Percentiles rank a stretch among this genome's conserved stretches.
Evolutionary conservation across 2,329 filamentous ascomycete species (phyloP).

Genomic region (Hypoxylon rubiginosum): DNA sequence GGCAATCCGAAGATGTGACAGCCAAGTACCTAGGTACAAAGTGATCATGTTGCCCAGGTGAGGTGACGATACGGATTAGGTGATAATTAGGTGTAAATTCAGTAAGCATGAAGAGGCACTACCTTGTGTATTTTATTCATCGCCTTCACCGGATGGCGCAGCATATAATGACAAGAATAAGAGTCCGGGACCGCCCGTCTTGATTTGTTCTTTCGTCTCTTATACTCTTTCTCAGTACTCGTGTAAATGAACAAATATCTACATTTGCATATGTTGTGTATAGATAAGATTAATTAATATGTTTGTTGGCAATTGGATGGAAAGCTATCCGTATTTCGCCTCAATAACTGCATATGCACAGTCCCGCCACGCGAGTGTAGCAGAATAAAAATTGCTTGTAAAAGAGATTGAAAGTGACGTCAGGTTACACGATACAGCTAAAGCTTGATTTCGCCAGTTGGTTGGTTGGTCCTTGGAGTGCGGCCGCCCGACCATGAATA

Average conservation of each 20-base stretch:
- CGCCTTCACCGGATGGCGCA: conserved; percentile 37
- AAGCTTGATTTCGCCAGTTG: conserved; percentile 40
- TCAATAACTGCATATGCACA: neutral
- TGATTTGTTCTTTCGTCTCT: conserved; percentile 1
- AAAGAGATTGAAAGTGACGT: conserved; percentile 29
- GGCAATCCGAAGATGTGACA: neutral
- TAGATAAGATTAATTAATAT: neutral
- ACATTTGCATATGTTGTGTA: neutral
- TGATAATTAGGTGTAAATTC: conserved; percentile 16
- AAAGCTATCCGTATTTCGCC: neutral
- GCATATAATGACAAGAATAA: conserved; percentile 1
- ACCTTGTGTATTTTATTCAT: conserved; percentile 19
- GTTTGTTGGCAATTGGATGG: neutral
- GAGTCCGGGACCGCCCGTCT: neutral
- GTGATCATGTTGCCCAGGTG: neutral
- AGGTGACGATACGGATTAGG: neutral
- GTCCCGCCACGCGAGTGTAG: neutral
- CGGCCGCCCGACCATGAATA: conserved; percentile 16
- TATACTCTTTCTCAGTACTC: neutral
- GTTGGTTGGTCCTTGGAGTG: neutral
- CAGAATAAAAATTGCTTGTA: conserved; percentile 17
- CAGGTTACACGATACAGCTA: conserved; percentile 24
- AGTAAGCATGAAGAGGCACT: conserved; percentile 28
- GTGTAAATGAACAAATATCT: neutral
- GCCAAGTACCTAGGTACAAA: neutral